phyloP scores from a whole-genome alignment of 106 monocot species.

The Allium fistulosum region DNA sequence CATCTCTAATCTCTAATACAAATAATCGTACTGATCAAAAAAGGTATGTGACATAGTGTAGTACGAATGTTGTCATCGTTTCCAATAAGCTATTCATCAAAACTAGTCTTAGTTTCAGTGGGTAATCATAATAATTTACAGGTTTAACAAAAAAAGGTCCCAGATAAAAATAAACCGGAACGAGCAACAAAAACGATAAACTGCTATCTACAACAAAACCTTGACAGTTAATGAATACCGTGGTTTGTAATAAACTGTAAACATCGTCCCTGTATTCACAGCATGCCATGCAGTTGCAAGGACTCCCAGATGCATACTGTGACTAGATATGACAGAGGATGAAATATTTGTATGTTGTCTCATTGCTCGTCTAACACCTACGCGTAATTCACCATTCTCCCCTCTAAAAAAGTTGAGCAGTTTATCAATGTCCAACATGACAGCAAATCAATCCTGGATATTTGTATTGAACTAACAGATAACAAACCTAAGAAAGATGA shows the following conservation, averaged over 20 bases:
- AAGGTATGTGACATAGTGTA: no score
- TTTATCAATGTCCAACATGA: no score
- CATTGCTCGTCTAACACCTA: constrained; percentile 28
- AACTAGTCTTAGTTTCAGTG: no score
- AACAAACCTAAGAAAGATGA: constrained; percentile 60
- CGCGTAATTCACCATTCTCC: constrained; percentile 31
- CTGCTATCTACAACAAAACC: no score
- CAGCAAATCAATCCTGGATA: no score
- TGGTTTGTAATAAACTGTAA: constrained; percentile 30
- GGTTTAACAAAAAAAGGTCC: no score
- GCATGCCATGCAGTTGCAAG: constrained; percentile 36
- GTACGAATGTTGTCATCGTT: no score
- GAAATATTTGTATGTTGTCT: constrained; percentile 21
- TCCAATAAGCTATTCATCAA: no score
- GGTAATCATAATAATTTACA: no score
- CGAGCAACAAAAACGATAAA: neutral
- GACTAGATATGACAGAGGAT: constrained; percentile 23
- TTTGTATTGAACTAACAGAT: neutral
- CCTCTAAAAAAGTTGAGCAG: constrained; percentile 10
- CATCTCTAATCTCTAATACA: no score
- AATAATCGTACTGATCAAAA: no score
- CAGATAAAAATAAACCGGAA: neutral
- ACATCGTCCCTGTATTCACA: constrained; percentile 22
- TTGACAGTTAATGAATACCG: constrained; percentile 3
- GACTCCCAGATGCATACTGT: constrained; percentile 29